Base-by-base conservation (phyloP, 805 yeast genomes). In the Lipomyces mesembrius region DNA sequence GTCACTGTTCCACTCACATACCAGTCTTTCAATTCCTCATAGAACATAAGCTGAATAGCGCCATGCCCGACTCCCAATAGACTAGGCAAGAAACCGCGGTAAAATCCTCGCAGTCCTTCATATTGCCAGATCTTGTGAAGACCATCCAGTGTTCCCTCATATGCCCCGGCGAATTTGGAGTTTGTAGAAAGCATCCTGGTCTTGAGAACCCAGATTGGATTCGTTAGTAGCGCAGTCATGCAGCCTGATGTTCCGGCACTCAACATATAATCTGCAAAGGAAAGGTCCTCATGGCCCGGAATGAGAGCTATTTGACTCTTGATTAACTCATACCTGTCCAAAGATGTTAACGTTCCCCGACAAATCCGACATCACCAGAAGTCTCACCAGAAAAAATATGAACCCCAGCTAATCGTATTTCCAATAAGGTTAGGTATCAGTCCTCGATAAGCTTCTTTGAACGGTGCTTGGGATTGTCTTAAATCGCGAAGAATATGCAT, bases 171-270 rank as follows among this genome's bases (percentile, higher is more conserved):
- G 17, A 64, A 70, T 67, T 75, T 60, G 57, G 65, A 68, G 17
- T 56, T 65, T 17, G 74, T 68, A 6, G 72, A 64, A 14, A 93
- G 82, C 71, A 94, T 88, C 68, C 98, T 82, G 0, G 99, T 95
- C 77, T 95, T 95, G 22, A 95, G 77, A 1, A 95, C 97, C 99
- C 99, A 94, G 11, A 94, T 84, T 0, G 99, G 99, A 75, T 92
- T 95, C 0, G 99, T 93, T 17, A 90, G 54, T 0, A 91, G 63
- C 0, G 96, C 84, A 0, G 97, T 91, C 4, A 87, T 74, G 53
- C 87, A 74, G 0, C 99, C 99, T 0, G 98, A 92, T 1, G 82
- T 70, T 59, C 87, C 83, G 1, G 92, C 90, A 59, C 88, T 79
- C 2, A 79, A 62, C 35, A 88, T 73, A 76, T 86, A 86, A 67